Evolutionary conservation across 495 filamentous ascomycete genomes (phyloP), one percentile per base, ranked within the genome.

Genomic region (Delitschia confertaspora): DNA sequence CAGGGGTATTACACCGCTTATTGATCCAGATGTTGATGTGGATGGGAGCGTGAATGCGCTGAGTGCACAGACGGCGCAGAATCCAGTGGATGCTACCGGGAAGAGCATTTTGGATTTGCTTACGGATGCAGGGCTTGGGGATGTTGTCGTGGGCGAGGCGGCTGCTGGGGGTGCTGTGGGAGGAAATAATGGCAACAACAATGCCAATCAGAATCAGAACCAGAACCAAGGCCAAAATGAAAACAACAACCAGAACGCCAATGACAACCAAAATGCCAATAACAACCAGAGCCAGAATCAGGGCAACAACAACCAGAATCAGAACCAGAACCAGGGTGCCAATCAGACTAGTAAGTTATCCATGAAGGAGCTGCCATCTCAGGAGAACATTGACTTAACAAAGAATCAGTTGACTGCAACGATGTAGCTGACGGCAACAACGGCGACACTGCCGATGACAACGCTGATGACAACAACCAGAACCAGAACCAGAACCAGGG

Each of bases 1-100:
- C 24, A 66, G 75, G 19, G 77, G 77, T 33, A 75, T 81, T 33
- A 62, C 77, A 20, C 75, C 77, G 31, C 60, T 77, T 0, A 65
- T 81, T 29, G 77, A 81, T 50, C 75, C 75, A 14, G 72, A 55
- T 38, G 70, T 77, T 20, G 51, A 27, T 6, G 76, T 69, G 22
- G 62, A 70, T 11, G 76, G 67, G 23, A 50, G 64, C 13, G 68
- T 73, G 51, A 78, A 76, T 44, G 69, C 71, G 37, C 70, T 74
- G 54, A 69, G 73, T 31, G 67, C 58, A 4, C 55, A 48, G 5
- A 75, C 70, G 4, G 53, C 72, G n/a, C 42, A 46, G 13, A 61
- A 53, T 19, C 74, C 77, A 6, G 72, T 79, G 48, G 53, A 61
- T 25, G 73, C 73, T 13, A 48, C 56, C 32, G 75, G 77, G 20